Evolutionary conservation across 108 stramenopile genomes (phyloP), one percentile per base, ranked within the genome.

Genomic region (Bacterosira constricta): DNA sequence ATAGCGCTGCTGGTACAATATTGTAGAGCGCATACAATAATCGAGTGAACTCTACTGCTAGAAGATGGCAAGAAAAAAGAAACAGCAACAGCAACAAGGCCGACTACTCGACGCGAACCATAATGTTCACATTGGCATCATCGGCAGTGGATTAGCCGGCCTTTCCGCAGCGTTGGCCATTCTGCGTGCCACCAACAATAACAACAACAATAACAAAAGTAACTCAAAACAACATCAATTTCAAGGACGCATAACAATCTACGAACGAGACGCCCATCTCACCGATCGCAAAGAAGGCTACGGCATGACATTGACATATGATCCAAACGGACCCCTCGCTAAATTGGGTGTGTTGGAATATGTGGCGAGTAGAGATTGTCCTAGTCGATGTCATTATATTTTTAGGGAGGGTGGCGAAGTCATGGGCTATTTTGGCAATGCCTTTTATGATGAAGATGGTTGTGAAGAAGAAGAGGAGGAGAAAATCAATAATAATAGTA

Each of bases 341-440:
- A 52, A 86, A 23, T 46, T 92, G 35, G 90, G 85, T 15, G 53
- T 95, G 10, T 75, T 95, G 45, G 90, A 95, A 58, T 50, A 80
- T 37, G 81, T 92, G 11, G 91, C 91, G 1, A 51, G 64, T 4
- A 25, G 42, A 26, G 91, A 95, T 76, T 92, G 91, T 78, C 94
- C 94, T 2, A 85, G 83, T 53, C 75, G 94, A 32, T 85, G 87
- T 38, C 94, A 95, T 75, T 95, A 95, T 61, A 12, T 90, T 10
- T 90, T 95, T 52, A 68, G 69, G 46, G 44, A 46, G 0, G 34
- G 66, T 10, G 86, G 86, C 23, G 32, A 58, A 3, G 73, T 90
- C 3, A 64, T 77, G 67, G 91, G 94, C 8, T 95, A 95, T 59
- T 92, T 82, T 83, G 94, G 94, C 13, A 95, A 92, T 75, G 88